Evolutionary conservation across 2,329 filamentous ascomycete species (phyloP).

Genomic region (Aspergillus jensenii): DNA sequence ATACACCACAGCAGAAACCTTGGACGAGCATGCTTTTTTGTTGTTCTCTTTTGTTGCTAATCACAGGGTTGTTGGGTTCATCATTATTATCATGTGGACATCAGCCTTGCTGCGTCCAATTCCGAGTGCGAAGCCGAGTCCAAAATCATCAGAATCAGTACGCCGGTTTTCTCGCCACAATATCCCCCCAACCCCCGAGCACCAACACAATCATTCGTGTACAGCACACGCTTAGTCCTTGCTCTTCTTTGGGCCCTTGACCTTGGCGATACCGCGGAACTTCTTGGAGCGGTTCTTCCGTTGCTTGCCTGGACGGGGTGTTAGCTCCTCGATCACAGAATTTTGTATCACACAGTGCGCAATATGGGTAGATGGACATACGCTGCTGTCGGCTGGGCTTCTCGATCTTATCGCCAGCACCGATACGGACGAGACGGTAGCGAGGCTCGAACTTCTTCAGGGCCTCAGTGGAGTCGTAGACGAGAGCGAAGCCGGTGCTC

Average conservation of each 20-base stretch:
- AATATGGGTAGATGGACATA: constrained; percentile 58
- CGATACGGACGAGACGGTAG: constrained; percentile 94
- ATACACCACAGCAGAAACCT: constrained; percentile 6
- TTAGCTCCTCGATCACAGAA: neutral
- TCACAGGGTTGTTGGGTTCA: constrained; percentile 15
- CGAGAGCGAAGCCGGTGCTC: constrained; percentile 96
- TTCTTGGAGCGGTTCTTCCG: constrained; percentile 99
- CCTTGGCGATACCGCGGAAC: constrained; percentile 95
- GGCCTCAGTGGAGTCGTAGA: constrained; percentile 97
- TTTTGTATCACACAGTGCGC: neutral
- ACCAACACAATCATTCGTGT: constrained; percentile 29
- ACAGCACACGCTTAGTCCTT: constrained; percentile 62
- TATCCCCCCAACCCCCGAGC: constrained; percentile 24
- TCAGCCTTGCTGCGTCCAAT: constrained; percentile 7
- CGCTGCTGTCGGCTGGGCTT: constrained; percentile 98
- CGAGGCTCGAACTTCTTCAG: constrained; percentile 99
- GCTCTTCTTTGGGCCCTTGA: constrained; percentile 96
- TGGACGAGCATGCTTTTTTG: constrained; percentile 9
- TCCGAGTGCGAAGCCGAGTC: constrained; percentile 9
- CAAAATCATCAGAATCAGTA: constrained; percentile 5
- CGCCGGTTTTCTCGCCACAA: constrained; percentile 9
- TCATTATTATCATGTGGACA: constrained; percentile 14
- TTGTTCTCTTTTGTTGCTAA: constrained; percentile 10
- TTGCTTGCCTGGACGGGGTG: constrained; percentile 80
- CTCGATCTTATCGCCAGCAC: constrained; percentile 91